These are phyloP conservation scores for Arachnopeziza araneosa DNA, from an alignment of 2,329 filamentous ascomycete species.

Conservation along the genomic window DNA sequence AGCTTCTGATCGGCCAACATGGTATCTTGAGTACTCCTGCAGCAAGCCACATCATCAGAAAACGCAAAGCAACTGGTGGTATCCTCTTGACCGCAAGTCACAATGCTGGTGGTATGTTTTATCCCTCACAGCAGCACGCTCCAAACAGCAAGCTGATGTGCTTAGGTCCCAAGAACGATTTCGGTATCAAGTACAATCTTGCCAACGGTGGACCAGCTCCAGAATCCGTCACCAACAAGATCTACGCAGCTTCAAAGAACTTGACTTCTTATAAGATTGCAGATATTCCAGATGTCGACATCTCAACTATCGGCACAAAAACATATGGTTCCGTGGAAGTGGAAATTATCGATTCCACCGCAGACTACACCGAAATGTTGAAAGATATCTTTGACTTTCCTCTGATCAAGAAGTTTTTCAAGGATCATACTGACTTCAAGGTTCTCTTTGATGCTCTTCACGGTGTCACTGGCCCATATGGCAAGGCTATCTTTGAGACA, in stretches of 20 bases:
- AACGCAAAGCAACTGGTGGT: conserved; percentile 90
- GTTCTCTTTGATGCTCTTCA: conserved; percentile 91
- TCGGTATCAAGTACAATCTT: conserved; percentile 99
- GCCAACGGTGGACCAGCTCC: conserved; percentile 93
- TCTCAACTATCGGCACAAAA: conserved; percentile 73
- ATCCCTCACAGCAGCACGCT: background rate
- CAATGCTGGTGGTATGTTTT: conserved; percentile 78
- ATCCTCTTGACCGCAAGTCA: conserved; percentile 96
- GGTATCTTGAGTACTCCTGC: conserved; percentile 96
- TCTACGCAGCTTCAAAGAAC: conserved; percentile 85
- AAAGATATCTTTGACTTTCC: conserved; percentile 99
- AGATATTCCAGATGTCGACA: conserved; percentile 81
- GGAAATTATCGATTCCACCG: conserved; percentile 88
- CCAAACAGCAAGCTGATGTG: background rate
- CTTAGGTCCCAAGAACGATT: conserved; percentile 83
- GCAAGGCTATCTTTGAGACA: conserved; percentile 87
- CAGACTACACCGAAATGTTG: conserved; percentile 90
- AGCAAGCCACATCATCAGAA: conserved; percentile 91
- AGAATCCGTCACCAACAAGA: conserved; percentile 96
- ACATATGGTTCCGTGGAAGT: conserved; percentile 85
- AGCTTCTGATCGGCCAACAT: conserved; percentile 91
- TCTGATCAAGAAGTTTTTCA: conserved; percentile 91
- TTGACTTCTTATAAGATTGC: conserved; percentile 89
- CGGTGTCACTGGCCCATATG: conserved; percentile 94
- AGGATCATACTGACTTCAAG: conserved; percentile 84